Base-by-base conservation (phyloP, 345 rosid genomes). In the Toxicodendron radicans region DNA sequence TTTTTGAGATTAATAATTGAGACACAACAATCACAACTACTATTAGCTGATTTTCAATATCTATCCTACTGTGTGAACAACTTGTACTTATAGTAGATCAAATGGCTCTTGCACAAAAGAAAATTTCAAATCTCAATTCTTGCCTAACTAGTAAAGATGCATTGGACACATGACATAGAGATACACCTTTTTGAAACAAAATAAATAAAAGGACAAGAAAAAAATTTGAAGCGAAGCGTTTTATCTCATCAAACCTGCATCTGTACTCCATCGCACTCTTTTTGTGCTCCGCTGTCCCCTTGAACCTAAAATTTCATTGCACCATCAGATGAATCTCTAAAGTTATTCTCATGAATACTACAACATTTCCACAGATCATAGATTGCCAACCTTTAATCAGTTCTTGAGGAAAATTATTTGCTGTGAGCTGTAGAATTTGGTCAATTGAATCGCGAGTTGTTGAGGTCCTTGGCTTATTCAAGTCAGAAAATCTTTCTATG, bases 321-420 rank as follows among this genome's bases (percentile, higher is more conserved):
- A 35, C 17, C 56, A 70, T 46, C 66, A 46, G 12, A 48, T 49
- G 41, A 58, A 41, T 24, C 57, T 54, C 10, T 52, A n/a, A 23
- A 23, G 16, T 58, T 30, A 60, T 60, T 27, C 30, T 49, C 68
- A 48, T 24, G 45, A 62, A 72, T 63, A 21, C 51, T 51, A 35
- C 4, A 8, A 78, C 66, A 61, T 58, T 65, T 24, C 65, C 18
- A 65, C 13, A 51, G 73, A 59, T 38, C 23, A 30, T 16, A 10
- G 61, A 46, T 41, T 49, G 41, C 73, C 18, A 71, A 86, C 91
- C 91, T 87, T 78, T 77, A 78, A 87, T 46, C 65, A 85, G 70
- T 75, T 86, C 89, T 76, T 64, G 74, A 59, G 91, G 91, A 78
- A 87, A 89, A 82, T 87, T 83, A 60, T 73, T 52, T 72, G 80